Conservation (phyloP, 2,329 filamentous ascomycete species). For the Aspergillus tanneri region DNA sequence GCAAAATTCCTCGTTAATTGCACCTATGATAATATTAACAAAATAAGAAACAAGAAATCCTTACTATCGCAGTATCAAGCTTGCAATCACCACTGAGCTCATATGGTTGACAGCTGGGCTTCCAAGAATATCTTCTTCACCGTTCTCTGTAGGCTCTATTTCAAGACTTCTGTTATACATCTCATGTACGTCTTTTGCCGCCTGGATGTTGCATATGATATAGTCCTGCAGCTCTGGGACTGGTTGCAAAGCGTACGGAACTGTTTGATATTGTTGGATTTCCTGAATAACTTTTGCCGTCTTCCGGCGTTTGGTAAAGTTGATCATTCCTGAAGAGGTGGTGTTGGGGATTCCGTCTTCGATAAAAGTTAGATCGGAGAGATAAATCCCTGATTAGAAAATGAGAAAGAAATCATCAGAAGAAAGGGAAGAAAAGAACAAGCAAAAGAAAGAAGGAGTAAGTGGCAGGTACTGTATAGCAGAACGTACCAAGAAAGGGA, state of each 20-base stretch:
- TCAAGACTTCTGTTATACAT: slow-evolving; percentile 94
- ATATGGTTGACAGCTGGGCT: slow-evolving; percentile 17
- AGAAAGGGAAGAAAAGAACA: no score
- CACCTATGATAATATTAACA: no score
- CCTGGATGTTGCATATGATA: slow-evolving; percentile 77
- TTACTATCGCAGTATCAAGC: slow-evolving; percentile 11
- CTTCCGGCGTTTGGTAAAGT: slow-evolving; percentile 24
- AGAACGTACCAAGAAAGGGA: slow-evolving; percentile 86
- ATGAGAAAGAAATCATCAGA: not conserved
- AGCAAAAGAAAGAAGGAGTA: no score
- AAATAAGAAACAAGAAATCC: no score
- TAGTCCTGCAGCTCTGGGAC: slow-evolving; percentile 86
- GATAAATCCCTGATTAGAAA: slow-evolving; percentile 68
- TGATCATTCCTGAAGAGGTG: slow-evolving; percentile 85
- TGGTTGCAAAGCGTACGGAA: slow-evolving; percentile 79
- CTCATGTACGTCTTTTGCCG: slow-evolving; percentile 86
- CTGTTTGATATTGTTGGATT: slow-evolving; percentile 93
- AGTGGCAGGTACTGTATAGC: no score
- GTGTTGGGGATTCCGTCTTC: slow-evolving; percentile 92
- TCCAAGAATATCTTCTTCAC: slow-evolving; percentile 83
- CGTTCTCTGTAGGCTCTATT: slow-evolving; percentile 85
- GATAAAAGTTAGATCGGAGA: slow-evolving; percentile 94
- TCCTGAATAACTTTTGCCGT: slow-evolving; percentile 21
- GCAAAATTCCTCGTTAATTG: no score
- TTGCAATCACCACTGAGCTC: slow-evolving; percentile 19